These are phyloP conservation scores for Manihot esculenta DNA, from an alignment of 441 rosid genomes.

Conservation along the genomic window DNA sequence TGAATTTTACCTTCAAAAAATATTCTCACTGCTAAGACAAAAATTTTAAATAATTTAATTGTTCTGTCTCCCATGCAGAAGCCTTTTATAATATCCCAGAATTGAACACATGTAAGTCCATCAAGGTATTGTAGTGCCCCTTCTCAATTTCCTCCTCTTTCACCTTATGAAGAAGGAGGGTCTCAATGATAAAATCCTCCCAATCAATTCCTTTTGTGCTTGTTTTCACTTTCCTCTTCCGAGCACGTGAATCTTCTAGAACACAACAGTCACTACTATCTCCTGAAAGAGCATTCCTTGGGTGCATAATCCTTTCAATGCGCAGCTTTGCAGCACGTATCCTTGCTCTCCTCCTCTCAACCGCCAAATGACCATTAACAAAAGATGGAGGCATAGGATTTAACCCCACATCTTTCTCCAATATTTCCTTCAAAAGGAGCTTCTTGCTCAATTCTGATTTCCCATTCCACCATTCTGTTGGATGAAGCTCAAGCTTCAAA, in stretches of 20 bases:
- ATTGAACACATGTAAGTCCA: slow-evolving; percentile 69
- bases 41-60: no score
- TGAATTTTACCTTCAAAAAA: no score
- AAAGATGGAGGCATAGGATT: slow-evolving; percentile 73
- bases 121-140: slow-evolving; percentile 72
- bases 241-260: slow-evolving; percentile 16
- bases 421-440: slow-evolving; percentile 57
- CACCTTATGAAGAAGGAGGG: slow-evolving; percentile 69
- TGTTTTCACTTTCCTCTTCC: slow-evolving; percentile 52
- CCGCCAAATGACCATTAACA: slow-evolving; percentile 43
- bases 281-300: slow-evolving; percentile 25
- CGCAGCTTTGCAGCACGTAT: slow-evolving; percentile 70
- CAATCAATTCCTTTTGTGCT: slow-evolving; percentile 50
- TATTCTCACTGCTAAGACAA: no score
- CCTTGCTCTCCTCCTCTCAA: slow-evolving; percentile 55
- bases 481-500: slow-evolving; percentile 27
- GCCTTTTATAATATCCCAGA: slow-evolving; percentile 37
- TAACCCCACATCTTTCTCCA: slow-evolving; percentile 77
- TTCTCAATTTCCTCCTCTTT: slow-evolving; percentile 80
- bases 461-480: slow-evolving; percentile 81
- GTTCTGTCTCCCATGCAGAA: background rate
- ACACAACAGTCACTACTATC: slow-evolving; percentile 1
- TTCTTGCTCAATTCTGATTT: slow-evolving; percentile 68
- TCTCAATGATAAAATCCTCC: slow-evolving; percentile 86
- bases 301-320: slow-evolving; percentile 50